Evolutionary conservation across 208 protist species (phyloP).

Genomic region (Leishmania aethiopica): DNA sequence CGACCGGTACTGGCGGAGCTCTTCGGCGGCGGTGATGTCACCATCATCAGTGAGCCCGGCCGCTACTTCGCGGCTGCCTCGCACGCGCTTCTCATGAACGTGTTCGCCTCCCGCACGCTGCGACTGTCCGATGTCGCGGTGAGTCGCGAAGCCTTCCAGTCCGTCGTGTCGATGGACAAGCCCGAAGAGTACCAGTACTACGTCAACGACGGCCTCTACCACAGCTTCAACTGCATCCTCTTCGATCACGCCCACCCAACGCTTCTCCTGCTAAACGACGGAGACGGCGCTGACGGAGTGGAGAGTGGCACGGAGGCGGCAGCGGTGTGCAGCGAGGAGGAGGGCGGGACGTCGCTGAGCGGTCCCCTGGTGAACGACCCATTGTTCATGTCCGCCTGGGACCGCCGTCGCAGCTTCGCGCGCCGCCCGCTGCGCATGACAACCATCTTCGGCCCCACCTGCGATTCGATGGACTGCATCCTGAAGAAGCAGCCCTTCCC

Average conservation of each 20-base stretch:
- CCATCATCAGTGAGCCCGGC: constrained; percentile 85
- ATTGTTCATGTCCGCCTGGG: constrained; percentile 22
- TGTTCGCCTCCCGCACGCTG: constrained; percentile 58
- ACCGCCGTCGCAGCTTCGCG: constrained; percentile 20
- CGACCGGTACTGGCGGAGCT: constrained; percentile 57
- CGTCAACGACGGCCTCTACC: constrained; percentile 87
- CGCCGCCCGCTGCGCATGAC: constrained; percentile 50
- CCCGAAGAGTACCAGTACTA: constrained; percentile 77
- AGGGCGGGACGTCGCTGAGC: constrained; percentile 20
- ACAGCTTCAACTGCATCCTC: constrained; percentile 87
- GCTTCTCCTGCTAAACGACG: constrained; percentile 50
- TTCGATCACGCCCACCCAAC: constrained; percentile 75
- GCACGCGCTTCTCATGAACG: constrained; percentile 70
- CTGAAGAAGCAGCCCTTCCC: constrained; percentile 69
- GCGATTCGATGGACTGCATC: constrained; percentile 85
- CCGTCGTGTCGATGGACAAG: constrained; percentile 26
- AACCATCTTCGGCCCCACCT: constrained; percentile 88
- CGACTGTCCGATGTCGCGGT: constrained; percentile 31
- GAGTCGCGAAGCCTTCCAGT: constrained; percentile 24
- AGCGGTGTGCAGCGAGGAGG: constrained; percentile 18
- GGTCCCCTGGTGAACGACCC: constrained; percentile 16
- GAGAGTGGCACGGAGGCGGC: constrained; percentile 3
- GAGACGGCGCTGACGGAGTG: constrained; percentile 24
- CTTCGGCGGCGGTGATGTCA: constrained; percentile 54
- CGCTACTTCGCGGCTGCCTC: constrained; percentile 77